phyloP scores from a whole-genome alignment of 1,139 yeast species.

The Williopsis jadinii region DNA sequence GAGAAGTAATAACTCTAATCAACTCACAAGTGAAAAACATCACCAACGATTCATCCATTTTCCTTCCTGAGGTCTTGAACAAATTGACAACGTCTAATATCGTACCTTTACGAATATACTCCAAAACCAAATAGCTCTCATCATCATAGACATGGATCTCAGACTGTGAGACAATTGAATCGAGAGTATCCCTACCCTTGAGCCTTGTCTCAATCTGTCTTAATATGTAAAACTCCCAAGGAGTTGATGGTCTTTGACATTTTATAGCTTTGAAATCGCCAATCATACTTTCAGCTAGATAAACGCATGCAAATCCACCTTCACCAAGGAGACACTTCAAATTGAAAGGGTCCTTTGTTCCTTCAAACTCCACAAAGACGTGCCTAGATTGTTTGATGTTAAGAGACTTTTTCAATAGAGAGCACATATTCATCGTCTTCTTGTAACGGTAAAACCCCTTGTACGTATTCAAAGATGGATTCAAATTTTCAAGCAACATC shows the following conservation, averaged over 20 bases:
- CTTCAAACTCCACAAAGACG: conserved; percentile 34
- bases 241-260: conserved; percentile 60
- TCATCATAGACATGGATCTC: conserved; percentile 55
- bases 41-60: conserved; percentile 54
- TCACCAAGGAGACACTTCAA: conserved; percentile 61
- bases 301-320: conserved; percentile 80
- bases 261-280: conserved; percentile 64
- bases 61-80: conserved; percentile 26
- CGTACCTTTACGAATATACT: conserved; percentile 70
- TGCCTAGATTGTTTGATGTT: conserved; percentile 24
- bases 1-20: conserved; percentile 47
- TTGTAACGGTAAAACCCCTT: conserved; percentile 26
- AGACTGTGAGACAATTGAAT: conserved; percentile 45
- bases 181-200: conserved; percentile 21
- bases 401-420: conserved; percentile 27
- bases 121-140: conserved; percentile 68
- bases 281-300: conserved; percentile 58
- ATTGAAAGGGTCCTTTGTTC: conserved; percentile 47
- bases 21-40: conserved; percentile 61
- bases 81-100: conserved; percentile 63
- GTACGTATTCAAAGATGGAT: conserved; percentile 27
- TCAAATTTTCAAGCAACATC: conserved; percentile 19
- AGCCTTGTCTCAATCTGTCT: conserved; percentile 43
- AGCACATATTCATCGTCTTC: conserved; percentile 27
- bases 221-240: conserved; percentile 81